These are phyloP conservation scores for Parietaria judaica DNA, from an alignment of 306 rosid genomes.

Conservation along the genomic window DNA sequence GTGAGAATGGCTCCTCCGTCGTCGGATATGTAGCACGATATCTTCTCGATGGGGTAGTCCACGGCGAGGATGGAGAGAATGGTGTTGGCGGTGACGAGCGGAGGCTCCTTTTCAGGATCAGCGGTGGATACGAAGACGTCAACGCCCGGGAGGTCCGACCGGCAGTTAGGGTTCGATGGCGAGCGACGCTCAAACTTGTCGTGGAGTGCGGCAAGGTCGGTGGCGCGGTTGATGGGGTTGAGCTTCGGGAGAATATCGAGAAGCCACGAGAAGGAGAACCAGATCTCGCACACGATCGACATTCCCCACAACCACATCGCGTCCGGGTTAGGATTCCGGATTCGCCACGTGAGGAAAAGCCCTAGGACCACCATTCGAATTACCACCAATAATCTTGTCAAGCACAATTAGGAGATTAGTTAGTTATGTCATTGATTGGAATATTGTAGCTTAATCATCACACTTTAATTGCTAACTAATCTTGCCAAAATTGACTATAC, in stretches of 20 bases:
- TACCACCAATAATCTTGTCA: slow-evolving; percentile 42
- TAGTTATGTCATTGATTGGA: background rate
- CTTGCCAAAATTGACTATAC: too few species aligned
- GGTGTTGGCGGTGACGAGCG: slow-evolving; percentile 81
- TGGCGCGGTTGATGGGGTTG: slow-evolving; percentile 75
- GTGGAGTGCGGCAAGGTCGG: slow-evolving; percentile 51
- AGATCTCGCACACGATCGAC: slow-evolving; percentile 73
- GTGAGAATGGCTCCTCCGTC: slow-evolving; percentile 92
- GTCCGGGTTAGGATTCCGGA: slow-evolving; percentile 57
- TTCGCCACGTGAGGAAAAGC: slow-evolving; percentile 48
- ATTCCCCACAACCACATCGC: slow-evolving; percentile 87
- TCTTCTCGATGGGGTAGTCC: slow-evolving; percentile 63
- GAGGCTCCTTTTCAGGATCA: slow-evolving; percentile 79
- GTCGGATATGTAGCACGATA: slow-evolving; percentile 64
- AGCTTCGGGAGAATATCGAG: slow-evolving; percentile 63
- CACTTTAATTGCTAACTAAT: too few species aligned
- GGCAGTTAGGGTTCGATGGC: slow-evolving; percentile 43
- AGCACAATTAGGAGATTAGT: background rate
- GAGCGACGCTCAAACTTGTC: slow-evolving; percentile 65
- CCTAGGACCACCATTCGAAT: slow-evolving; percentile 37
- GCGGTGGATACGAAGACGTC: slow-evolving; percentile 74
- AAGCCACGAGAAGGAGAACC: slow-evolving; percentile 85
- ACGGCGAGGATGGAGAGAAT: slow-evolving; percentile 66
- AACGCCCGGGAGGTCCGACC: slow-evolving; percentile 71
- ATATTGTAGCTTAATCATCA: too few species aligned